Percentiles rank a stretch among this genome's conserved stretches.
Conservation (phyloP, 148 eudicot species). For the Camellia sinensis region DNA sequence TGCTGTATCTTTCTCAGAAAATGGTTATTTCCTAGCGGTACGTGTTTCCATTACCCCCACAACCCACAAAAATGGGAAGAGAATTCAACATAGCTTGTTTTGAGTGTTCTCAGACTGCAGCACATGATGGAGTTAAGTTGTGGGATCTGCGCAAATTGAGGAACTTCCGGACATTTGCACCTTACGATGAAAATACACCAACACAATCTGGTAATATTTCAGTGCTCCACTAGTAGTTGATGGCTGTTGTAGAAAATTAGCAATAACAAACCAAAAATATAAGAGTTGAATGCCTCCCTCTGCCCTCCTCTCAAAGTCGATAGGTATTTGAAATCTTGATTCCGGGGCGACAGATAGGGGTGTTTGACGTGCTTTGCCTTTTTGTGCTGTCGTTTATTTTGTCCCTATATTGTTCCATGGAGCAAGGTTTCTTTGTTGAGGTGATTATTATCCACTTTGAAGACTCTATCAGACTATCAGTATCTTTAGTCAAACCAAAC, state of each 20-base stretch:
- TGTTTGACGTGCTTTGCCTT: background rate
- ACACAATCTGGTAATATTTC: conserved; percentile 67
- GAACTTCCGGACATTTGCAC: conserved; percentile 78
- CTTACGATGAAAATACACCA: conserved; percentile 66
- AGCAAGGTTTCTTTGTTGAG: background rate
- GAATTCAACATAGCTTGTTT: background rate
- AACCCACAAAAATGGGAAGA: background rate
- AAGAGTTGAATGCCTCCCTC: background rate
- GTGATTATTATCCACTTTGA: background rate
- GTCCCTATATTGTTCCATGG: background rate
- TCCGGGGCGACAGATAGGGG: background rate
- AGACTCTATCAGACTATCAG: background rate
- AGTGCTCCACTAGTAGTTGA: background rate
- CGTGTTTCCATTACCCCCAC: background rate
- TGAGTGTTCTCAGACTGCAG: conserved; percentile 67
- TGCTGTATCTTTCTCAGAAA: conserved; percentile 91
- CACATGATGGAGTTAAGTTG: conserved; percentile 91
- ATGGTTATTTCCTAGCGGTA: conserved; percentile 97
- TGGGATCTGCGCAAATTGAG: conserved; percentile 93
- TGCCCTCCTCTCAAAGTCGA: background rate
- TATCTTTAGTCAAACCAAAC: background rate
- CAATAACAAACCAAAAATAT: background rate
- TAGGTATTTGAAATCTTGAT: background rate
- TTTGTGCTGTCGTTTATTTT: background rate
- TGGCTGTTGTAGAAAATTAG: background rate